A percentile compares a stretch with the other conserved stretches of the same genome.
These are phyloP conservation scores for Trichoderma arundinaceum DNA, from an alignment of 2,329 filamentous ascomycete genomes.

Conservation along the genomic window DNA sequence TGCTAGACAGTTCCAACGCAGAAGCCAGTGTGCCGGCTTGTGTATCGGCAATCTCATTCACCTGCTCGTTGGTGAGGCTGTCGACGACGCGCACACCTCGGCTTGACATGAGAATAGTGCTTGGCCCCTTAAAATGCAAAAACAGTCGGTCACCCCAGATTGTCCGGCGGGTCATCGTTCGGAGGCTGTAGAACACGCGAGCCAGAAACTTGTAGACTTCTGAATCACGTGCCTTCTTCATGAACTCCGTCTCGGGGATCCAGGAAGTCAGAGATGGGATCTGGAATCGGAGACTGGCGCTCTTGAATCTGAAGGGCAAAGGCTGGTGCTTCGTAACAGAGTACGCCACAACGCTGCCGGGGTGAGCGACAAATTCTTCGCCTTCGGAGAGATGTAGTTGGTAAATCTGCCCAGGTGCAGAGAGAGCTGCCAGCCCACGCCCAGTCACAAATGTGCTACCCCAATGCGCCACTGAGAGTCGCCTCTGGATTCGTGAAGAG, in stretches of 20 bases:
- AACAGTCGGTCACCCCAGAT: slow-evolving; percentile 96
- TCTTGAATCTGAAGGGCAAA: slow-evolving; percentile 83
- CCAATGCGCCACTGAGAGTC: slow-evolving; percentile 84
- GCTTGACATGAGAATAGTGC: slow-evolving; percentile 85
- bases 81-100: slow-evolving; percentile 81
- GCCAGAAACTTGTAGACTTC: slow-evolving; percentile 73
- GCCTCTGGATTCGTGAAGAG: slow-evolving; percentile 74
- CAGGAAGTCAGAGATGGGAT: slow-evolving; percentile 71
- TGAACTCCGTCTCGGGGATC: slow-evolving; percentile 73
- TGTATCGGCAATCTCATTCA: slow-evolving; percentile 88
- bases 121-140: slow-evolving; percentile 85
- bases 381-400: slow-evolving; percentile 79
- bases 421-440: slow-evolving; percentile 81
- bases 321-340: slow-evolving; percentile 75
- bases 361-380: slow-evolving; percentile 90
- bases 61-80: slow-evolving; percentile 74
- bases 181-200: slow-evolving; percentile 68
- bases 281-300: slow-evolving; percentile 76
- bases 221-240: slow-evolving; percentile 73
- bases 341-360: slow-evolving; percentile 91
- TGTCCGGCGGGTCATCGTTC: slow-evolving; percentile 78
- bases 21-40: slow-evolving; percentile 73
- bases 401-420: slow-evolving; percentile 88
- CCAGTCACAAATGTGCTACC: slow-evolving; percentile 89
- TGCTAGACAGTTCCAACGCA: slow-evolving; percentile 58